Evolutionary conservation across 2,329 filamentous ascomycete species (phyloP).

Genomic region (Cryphonectria parasitica): DNA sequence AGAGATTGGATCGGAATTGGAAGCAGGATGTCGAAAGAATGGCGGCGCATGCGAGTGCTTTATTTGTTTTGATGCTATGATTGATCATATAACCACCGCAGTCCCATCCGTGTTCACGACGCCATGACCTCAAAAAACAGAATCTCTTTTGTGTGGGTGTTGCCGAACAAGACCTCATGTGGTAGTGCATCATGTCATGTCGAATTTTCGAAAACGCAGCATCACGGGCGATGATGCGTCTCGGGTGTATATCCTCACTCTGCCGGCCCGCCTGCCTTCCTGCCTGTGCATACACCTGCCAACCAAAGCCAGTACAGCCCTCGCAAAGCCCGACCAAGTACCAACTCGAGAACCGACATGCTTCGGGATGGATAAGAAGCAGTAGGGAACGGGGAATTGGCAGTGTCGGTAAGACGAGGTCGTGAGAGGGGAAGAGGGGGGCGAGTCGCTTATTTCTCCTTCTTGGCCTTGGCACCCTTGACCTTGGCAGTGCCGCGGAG

Average conservation of each 20-base stretch:
- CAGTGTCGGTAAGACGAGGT: constrained; percentile 20
- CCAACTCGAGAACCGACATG: constrained; percentile 27
- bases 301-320: constrained; percentile 24
- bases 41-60: constrained; percentile 26
- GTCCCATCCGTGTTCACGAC: constrained; percentile 24
- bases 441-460: constrained; percentile 76
- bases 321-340: constrained; percentile 27
- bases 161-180: constrained; percentile 24
- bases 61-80: constrained; percentile 26
- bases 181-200: constrained; percentile 22
- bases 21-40: constrained; percentile 7
- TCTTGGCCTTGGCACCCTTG: constrained; percentile 94
- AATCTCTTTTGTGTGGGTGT: constrained; percentile 17
- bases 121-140: constrained; percentile 27
- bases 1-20: background rate
- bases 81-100: constrained; percentile 21
- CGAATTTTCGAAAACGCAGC: constrained; percentile 21
- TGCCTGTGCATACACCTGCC: constrained; percentile 21
- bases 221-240: constrained; percentile 20
- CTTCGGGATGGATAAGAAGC: constrained; percentile 5
- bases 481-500: constrained; percentile 97
- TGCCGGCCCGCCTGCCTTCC: constrained; percentile 16
- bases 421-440: constrained; percentile 11
- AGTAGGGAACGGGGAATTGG: constrained; percentile 14
- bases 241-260: constrained; percentile 17